Evolutionary conservation across 768 basidiomycete genomes (phyloP), one percentile per base, ranked within the genome.

Genomic region (Mycena leptocephala): DNA sequence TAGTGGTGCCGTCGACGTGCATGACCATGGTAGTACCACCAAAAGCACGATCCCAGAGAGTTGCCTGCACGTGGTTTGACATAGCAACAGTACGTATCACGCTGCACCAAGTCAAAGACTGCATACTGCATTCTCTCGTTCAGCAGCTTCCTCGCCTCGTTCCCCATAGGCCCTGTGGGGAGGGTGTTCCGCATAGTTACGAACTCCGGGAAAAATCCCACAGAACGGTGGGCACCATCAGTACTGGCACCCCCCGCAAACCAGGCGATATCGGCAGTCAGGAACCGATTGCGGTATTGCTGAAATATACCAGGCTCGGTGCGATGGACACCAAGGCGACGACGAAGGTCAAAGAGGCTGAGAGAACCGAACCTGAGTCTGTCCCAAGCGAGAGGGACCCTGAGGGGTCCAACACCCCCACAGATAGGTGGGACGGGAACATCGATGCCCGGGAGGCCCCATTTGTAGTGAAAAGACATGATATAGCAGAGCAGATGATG

Each of bases 11-110:
- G 22, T 70, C 68, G 37, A 64, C 37, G 20, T 76, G 68, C 51
- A 76, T 18, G 14, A 76, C 33, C 67, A 76, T 64, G 2, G 75
- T 76, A 5, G 67, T 70, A 2, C 69, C 43, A 7, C 75, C 75
- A 33, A 41, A 58, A 1, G 26, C 20, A 18, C 74, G 68, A 71
- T 75, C 74, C 66, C 48, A 62, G 3, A 41, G 11, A 2, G 75
- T 76, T 16, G 69, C 75, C 75, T 76, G 18, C 24, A n/a, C 7
- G 26, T 1, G 2, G 13, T 18, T 30, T 16, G 28, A 33, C 9
- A 33, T 26, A 68, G 33, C 13, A 16, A 24, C n/a, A 28, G 14
- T 28, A 39, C 24, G n/a, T 9, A 2, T 5, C 4, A 46, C 4
- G 1, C 11, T 66, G 28, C 43, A 69, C 64, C 53, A 69, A 7